A percentile compares a stretch with the other conserved stretches of the same genome.
Conservation (phyloP, 1,284 basidiomycete genomes). For the Trichosporon inkin region DNA sequence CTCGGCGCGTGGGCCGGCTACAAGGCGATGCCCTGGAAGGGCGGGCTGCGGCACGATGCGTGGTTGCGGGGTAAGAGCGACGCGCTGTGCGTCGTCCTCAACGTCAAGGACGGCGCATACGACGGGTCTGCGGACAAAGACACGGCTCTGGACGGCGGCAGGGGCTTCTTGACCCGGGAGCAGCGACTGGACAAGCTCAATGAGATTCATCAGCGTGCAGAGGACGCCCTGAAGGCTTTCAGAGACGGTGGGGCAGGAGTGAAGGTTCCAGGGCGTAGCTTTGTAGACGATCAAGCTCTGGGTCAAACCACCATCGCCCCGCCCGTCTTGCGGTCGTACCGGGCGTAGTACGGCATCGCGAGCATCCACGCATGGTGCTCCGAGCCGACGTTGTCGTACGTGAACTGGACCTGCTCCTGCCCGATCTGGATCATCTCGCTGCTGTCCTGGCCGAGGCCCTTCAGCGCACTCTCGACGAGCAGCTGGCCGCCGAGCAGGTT, state of each 20-base stretch:
- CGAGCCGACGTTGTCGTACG: conserved; percentile 27
- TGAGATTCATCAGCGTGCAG: background rate
- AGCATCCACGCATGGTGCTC: conserved; percentile 35
- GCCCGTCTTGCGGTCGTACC: conserved; percentile 13
- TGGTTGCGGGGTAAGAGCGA: conserved; percentile 16
- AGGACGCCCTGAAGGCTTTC: background rate
- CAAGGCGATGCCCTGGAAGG: conserved; percentile 16
- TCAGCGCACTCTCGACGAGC: conserved; percentile 26
- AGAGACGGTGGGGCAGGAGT: background rate
- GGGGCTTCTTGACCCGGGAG: conserved; percentile 8
- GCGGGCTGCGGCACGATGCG: conserved; percentile 8
- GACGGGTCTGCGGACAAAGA: conserved; percentile 10
- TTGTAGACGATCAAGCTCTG: background rate
- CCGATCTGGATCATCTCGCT: conserved; percentile 27
- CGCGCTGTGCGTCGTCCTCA: conserved; percentile 9
- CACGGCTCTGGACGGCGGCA: conserved; percentile 12
- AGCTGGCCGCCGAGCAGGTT: conserved; percentile 28
- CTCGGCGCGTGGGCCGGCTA: conserved; percentile 21
- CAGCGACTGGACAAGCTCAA: background rate
- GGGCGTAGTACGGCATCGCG: conserved; percentile 30
- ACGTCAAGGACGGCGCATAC: conserved; percentile 9
- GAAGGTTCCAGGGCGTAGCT: too few relatives aligned
- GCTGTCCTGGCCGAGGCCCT: conserved; percentile 15
- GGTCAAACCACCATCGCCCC: conserved; percentile 9
- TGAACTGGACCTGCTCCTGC: conserved; percentile 31